Percentiles rank a stretch among this genome's conserved stretches.
Evolutionary conservation across 805 yeast genomes (phyloP).

Genomic region (Suhomyces vadensis): DNA sequence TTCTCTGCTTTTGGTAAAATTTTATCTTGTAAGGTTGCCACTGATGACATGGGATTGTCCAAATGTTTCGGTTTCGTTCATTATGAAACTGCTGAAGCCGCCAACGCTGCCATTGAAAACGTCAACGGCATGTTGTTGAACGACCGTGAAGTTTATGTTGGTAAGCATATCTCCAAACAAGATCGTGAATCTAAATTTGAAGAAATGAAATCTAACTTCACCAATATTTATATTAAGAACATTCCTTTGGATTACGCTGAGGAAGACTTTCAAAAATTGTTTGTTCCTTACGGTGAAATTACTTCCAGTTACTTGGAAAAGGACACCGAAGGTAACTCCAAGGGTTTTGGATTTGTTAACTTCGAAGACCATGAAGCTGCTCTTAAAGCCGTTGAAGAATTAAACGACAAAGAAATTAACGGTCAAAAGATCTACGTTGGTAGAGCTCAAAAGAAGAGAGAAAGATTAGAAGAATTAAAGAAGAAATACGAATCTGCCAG

Average conservation of each 20-base stretch:
- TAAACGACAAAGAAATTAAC: constrained; percentile 82
- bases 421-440: constrained; percentile 92
- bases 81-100: constrained; percentile 90
- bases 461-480: constrained; percentile 94
- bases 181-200: constrained; percentile 94
- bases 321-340: constrained; percentile 84
- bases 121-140: constrained; percentile 98
- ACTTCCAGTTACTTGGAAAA: constrained; percentile 80
- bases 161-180: constrained; percentile 86
- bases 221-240: constrained; percentile 95
- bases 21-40: constrained; percentile 95
- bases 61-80: constrained; percentile 98
- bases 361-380: constrained; percentile 87
- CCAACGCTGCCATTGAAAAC: constrained; percentile 91
- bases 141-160: constrained; percentile 94
- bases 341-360: constrained; percentile 96
- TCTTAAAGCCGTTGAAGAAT: constrained; percentile 84
- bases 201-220: constrained; percentile 87
- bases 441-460: constrained; percentile 98
- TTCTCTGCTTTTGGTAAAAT: constrained; percentile 96
- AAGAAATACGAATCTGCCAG: constrained; percentile 91
- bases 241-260: constrained; percentile 68
- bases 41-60: constrained; percentile 87
- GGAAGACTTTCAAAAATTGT: constrained; percentile 70
- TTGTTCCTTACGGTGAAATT: constrained; percentile 71